Base-by-base conservation (phyloP, 352 stramenopile species). In the Halophytophthora polymorphica region DNA sequence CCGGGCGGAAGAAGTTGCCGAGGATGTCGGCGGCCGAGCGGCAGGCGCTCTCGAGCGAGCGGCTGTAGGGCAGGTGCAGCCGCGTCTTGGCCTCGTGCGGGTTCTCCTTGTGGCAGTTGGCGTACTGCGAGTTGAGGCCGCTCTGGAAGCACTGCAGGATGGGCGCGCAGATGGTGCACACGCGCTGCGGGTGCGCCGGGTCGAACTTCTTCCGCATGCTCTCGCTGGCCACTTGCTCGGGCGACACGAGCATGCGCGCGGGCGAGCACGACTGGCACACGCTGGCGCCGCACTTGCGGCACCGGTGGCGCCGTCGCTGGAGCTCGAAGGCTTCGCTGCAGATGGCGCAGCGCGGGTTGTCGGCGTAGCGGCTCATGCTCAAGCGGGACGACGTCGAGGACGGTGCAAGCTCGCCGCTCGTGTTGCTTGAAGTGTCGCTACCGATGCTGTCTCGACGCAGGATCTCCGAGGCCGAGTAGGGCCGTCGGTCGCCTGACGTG, bases 71-170 rank as follows among this genome's bases (percentile, higher is more conserved):
- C 34, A 93, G 23, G 51, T 93, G 81, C 42, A 93, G 56, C 17
- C 83, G 68, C 21, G 73, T 69, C 64, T 88, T 88, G 45, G 74
- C 64, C 21, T 88, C 65, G 38, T 90, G 83, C 12, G 83, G 75
- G 53, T 89, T 89, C 37, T 87, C 81, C 52, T 93, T 90, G 66
- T 93, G 75, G 60, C 72, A 89, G 41, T 90, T 90, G 12, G 81
- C 83, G 43, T 84, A 93, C 49, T 87, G 68, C 0, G 77, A 49
- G 49, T 83, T 88, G 31, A 91, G 57, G 6, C 69, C 67, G 39
- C 84, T 66, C 56, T 93, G 83, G 40, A 89, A 84, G 28, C 59
- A 76, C 61, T 92, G 77, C 31, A 93, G 58, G 18, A 90, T 69
- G 11, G 81, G 81, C 19, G 81, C 79, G 28, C 83, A 93, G 47